Conservation (phyloP, 2,329 filamentous ascomycete species). For the Cercospora zeae-maydis region DNA sequence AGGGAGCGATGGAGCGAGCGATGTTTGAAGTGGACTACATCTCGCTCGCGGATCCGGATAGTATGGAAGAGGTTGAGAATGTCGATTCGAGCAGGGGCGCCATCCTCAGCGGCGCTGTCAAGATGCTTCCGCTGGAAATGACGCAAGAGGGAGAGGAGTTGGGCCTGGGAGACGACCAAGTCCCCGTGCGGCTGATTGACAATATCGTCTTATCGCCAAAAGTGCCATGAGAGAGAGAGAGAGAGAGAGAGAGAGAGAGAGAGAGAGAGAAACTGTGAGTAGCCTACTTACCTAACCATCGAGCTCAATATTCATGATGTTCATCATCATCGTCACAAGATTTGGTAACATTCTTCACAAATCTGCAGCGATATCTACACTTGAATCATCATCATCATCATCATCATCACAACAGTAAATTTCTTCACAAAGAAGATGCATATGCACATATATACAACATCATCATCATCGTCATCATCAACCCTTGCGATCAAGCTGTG, state of each 20-base stretch:
- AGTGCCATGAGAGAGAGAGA: neutral
- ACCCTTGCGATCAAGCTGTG: slow-evolving; percentile 1
- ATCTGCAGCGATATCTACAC: too few relatives aligned
- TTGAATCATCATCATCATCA: too few relatives aligned
- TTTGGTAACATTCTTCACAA: too few relatives aligned
- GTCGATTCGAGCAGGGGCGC: slow-evolving; percentile 70
- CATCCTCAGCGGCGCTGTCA: slow-evolving; percentile 84
- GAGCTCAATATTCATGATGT: too few relatives aligned
- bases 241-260: too few relatives aligned
- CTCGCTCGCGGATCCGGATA: slow-evolving; percentile 80
- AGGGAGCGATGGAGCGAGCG: slow-evolving; percentile 60
- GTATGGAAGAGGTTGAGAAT: slow-evolving; percentile 70
- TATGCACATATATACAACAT: too few relatives aligned
- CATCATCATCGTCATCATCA: too few relatives aligned
- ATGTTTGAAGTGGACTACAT: slow-evolving; percentile 87
- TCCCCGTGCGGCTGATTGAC: slow-evolving; percentile 83
- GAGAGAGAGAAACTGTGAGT: too few relatives aligned
- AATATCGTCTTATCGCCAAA: slow-evolving; percentile 57
- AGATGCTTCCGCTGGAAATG: slow-evolving; percentile 78
- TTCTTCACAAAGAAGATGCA: too few relatives aligned
- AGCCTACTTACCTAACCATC: too few relatives aligned
- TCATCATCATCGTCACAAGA: too few relatives aligned
- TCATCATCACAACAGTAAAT: too few relatives aligned
- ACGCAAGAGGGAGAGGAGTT: slow-evolving; percentile 66
- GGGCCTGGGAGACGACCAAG: slow-evolving; percentile 67